Conservation (phyloP, 2,329 filamentous ascomycete genomes). For the Verticillium tricorpus region DNA sequence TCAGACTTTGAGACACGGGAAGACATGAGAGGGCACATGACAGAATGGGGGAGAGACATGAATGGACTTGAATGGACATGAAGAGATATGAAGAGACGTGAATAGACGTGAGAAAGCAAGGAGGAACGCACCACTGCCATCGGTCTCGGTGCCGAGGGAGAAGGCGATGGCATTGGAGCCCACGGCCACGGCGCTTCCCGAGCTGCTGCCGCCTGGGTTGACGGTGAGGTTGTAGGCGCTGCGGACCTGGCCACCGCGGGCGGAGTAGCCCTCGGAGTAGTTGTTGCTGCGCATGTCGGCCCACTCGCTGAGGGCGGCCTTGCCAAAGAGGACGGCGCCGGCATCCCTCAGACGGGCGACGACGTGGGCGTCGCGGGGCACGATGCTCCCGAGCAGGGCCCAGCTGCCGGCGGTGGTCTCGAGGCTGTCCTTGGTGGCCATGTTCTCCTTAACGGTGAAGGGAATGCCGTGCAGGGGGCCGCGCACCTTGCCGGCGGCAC, state of each 20-base stretch:
- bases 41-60: not conserved
- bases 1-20: not conserved
- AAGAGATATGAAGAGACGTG: not conserved
- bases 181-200: conserved; percentile 62
- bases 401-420: conserved; percentile 69
- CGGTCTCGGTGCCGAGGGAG: conserved; percentile 69
- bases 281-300: conserved; percentile 65
- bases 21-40: no score
- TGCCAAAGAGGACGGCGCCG: conserved; percentile 66
- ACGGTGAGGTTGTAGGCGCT: conserved; percentile 65
- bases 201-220: conserved; percentile 65
- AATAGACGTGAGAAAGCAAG: not conserved
- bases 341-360: conserved; percentile 57
- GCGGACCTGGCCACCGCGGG: conserved; percentile 58
- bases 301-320: conserved; percentile 70
- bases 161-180: conserved; percentile 59
- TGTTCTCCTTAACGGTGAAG: conserved; percentile 71
- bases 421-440: conserved; percentile 64
- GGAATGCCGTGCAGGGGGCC: conserved; percentile 71
- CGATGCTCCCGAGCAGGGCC: conserved; percentile 60
- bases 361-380: conserved; percentile 64
- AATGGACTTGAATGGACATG: not conserved
- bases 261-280: conserved; percentile 65
- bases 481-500: conserved; percentile 49
- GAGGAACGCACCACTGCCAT: conserved; percentile 49